Conservation (phyloP, 768 basidiomycete species). For the Lactarius indigo region DNA sequence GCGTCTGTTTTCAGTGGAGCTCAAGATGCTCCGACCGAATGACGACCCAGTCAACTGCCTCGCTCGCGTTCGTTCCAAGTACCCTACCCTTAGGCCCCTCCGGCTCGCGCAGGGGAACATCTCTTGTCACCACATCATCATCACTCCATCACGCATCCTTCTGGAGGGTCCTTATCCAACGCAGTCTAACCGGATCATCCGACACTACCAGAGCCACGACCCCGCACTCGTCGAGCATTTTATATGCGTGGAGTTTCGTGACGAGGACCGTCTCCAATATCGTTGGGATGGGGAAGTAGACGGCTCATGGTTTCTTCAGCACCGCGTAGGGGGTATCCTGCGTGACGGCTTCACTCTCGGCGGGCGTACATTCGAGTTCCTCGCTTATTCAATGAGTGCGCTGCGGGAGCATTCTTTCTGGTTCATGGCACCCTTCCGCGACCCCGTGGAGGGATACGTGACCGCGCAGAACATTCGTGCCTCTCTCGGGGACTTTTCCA, state of each 20-base stretch:
- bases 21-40: slow-evolving; percentile 43
- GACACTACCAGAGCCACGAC: slow-evolving; percentile 41
- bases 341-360: slow-evolving; percentile 66
- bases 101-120: slow-evolving; percentile 42
- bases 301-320: slow-evolving; percentile 47
- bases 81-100: slow-evolving; percentile 24
- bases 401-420: slow-evolving; percentile 81
- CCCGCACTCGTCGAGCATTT: slow-evolving; percentile 60
- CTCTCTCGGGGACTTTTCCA: slow-evolving; percentile 65
- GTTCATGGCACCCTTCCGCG: slow-evolving; percentile 66
- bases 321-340: slow-evolving; percentile 36
- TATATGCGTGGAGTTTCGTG: slow-evolving; percentile 79
- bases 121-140: slow-evolving; percentile 66
- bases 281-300: slow-evolving; percentile 69
- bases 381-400: slow-evolving; percentile 79
- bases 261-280: slow-evolving; percentile 74
- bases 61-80: slow-evolving; percentile 33
- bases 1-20: slow-evolving; percentile 48
- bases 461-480: slow-evolving; percentile 57
- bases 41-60: slow-evolving; percentile 47
- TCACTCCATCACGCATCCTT: slow-evolving; percentile 70
- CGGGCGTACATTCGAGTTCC: slow-evolving; percentile 70
- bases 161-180: slow-evolving; percentile 73
- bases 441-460: slow-evolving; percentile 43
- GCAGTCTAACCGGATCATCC: slow-evolving; percentile 79